Evolutionary conservation across 179 eudicot genomes (phyloP).

Genomic region (Silene noctiflora): DNA sequence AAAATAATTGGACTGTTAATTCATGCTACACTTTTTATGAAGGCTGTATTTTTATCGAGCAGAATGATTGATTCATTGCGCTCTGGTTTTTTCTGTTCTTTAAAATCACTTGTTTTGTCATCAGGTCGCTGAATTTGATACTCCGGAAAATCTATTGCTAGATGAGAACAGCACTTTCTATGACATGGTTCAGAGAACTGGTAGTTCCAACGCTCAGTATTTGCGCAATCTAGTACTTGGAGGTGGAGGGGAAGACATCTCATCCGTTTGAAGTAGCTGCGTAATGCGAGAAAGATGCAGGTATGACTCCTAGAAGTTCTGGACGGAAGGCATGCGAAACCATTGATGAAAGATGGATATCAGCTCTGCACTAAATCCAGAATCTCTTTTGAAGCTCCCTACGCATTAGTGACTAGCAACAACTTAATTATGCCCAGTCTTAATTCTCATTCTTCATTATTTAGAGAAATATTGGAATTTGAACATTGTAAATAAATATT

Average conservation of each 20-base stretch:
- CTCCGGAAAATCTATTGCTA: conserved; percentile 40
- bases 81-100: no score
- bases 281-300: conserved; percentile 23
- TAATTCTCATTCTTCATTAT: no score
- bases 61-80: not conserved
- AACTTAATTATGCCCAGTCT: no score
- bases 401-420: no score
- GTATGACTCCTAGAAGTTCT: not conserved
- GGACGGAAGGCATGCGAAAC: not conserved
- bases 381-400: no score
- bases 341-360: not conserved
- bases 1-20: no score
- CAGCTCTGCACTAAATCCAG: no score
- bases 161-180: conserved; percentile 46
- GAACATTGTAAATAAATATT: no score
- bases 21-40: no score
- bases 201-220: conserved; percentile 53
- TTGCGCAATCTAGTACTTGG: conserved; percentile 40
- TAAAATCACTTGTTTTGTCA: not conserved
- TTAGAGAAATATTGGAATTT: no score
- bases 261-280: conserved; percentile 15
- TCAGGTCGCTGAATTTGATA: conserved; percentile 50
- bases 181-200: conserved; percentile 58
- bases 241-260: conserved; percentile 23
- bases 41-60: not conserved